These are phyloP conservation scores for Centaurea solstitialis DNA, from an alignment of 129 eudicot genomes.

Conservation along the genomic window DNA sequence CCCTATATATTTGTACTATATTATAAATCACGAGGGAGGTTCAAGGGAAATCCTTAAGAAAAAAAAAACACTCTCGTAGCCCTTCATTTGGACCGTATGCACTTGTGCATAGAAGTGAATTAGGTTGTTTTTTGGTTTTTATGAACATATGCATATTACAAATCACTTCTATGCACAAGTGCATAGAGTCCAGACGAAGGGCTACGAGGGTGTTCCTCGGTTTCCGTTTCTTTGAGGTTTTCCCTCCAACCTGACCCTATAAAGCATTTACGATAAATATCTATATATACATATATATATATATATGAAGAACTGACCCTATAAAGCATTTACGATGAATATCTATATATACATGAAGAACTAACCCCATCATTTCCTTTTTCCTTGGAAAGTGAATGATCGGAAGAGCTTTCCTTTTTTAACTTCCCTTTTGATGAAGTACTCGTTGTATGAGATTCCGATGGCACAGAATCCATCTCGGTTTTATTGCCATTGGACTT, in stretches of 20 bases:
- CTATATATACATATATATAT: no score
- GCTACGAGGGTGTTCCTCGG: background rate
- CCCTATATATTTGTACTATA: no score
- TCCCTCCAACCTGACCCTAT: background rate
- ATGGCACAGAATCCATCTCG: slow-evolving; percentile 26
- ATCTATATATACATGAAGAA: background rate
- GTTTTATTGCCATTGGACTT: slow-evolving; percentile 39
- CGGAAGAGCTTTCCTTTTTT: slow-evolving; percentile 36
- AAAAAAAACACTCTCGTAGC: background rate
- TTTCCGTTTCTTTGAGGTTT: no score
- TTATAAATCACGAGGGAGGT: background rate
- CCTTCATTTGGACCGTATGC: background rate
- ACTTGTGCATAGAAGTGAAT: background rate
- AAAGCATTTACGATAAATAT: no score
- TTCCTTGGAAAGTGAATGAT: slow-evolving; percentile 49
- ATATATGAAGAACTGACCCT: slow-evolving; percentile 52
- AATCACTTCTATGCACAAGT: background rate
- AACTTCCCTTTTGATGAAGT: slow-evolving; percentile 31
- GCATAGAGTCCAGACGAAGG: background rate
- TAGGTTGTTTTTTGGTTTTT: no score
- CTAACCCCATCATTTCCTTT: slow-evolving; percentile 93
- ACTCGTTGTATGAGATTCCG: slow-evolving; percentile 41
- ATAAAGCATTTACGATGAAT: background rate
- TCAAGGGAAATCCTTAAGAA: background rate
- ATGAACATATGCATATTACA: no score